These are phyloP conservation scores for Oxyria digyna DNA, from an alignment of 148 eudicot genomes.

Conservation along the genomic window DNA sequence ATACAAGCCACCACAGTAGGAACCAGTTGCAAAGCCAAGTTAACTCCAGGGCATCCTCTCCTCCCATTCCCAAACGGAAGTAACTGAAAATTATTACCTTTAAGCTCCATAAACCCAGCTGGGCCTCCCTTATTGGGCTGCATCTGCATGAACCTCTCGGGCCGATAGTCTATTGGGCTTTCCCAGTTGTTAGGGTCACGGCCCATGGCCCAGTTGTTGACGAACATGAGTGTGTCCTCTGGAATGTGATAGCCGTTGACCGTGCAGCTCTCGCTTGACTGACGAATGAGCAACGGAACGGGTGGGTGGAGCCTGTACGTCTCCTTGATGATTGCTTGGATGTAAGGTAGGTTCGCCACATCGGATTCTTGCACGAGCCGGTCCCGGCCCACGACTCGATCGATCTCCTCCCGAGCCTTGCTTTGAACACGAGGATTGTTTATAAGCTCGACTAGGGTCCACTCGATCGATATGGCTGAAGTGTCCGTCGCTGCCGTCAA, in stretches of 20 bases:
- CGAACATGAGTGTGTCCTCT: neutral
- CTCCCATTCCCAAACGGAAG: slow-evolving; percentile 3
- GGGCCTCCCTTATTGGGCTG: neutral
- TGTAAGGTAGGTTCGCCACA: neutral
- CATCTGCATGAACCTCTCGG: neutral
- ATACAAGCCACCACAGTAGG: neutral
- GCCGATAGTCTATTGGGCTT: neutral
- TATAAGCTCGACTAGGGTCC: slow-evolving; percentile 7
- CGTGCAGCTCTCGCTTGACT: neutral
- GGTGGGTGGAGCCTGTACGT: slow-evolving; percentile 4
- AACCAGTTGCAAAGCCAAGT: neutral
- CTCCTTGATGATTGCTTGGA: slow-evolving; percentile 6
- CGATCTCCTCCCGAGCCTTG: slow-evolving; percentile 6
- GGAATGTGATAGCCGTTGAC: neutral
- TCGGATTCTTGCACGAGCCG: slow-evolving; percentile 4
- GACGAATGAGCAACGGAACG: neutral
- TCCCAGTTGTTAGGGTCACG: slow-evolving; percentile 1
- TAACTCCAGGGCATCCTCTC: neutral
- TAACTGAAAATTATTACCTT: neutral
- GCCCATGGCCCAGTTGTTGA: slow-evolving; percentile 3
- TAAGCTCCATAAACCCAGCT: neutral
- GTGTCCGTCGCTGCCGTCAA: slow-evolving; percentile 5
- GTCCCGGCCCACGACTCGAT: neutral
- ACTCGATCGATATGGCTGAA: neutral
- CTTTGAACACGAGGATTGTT: neutral